Evolutionary conservation across 352 stramenopile species (phyloP).

Genomic region (Globisporangium okanoganense): DNA sequence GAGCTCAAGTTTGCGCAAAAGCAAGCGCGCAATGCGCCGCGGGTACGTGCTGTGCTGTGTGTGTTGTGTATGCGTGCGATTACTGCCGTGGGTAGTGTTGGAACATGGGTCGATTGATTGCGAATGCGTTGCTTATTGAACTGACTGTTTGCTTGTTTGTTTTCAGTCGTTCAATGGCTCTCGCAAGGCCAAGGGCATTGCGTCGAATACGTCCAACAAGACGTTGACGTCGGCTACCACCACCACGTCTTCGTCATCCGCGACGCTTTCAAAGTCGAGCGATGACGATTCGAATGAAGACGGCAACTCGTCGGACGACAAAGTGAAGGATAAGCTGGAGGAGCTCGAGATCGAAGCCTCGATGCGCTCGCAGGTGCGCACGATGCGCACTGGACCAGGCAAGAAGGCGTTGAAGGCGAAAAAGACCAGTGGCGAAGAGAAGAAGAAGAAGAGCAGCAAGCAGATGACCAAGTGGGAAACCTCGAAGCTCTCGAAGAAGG

Average conservation of each 20-base stretch:
- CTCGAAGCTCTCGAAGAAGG: conserved; percentile 83
- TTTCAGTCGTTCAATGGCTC: conserved; percentile 53
- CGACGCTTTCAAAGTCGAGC: conserved; percentile 32
- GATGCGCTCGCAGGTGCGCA: conserved; percentile 35
- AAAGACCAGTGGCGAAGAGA: conserved; percentile 27
- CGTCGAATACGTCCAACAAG: conserved; percentile 45
- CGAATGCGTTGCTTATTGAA: not conserved
- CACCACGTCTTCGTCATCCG: conserved; percentile 26
- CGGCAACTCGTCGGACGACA: conserved; percentile 45
- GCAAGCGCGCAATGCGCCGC: conserved; percentile 48
- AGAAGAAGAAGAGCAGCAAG: conserved; percentile 64
- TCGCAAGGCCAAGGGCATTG: conserved; percentile 57
- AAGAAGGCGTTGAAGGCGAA: conserved; percentile 58
- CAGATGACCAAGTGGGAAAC: conserved; percentile 86
- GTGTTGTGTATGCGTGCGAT: not conserved
- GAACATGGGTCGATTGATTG: not conserved
- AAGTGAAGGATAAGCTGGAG: conserved; percentile 49
- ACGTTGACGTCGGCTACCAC: conserved; percentile 27
- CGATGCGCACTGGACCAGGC: conserved; percentile 65
- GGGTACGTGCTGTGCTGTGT: conserved; percentile 23
- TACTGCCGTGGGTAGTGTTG: not conserved
- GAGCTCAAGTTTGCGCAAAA: conserved; percentile 72
- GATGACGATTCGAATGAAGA: conserved; percentile 62
- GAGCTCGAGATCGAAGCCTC: conserved; percentile 53
- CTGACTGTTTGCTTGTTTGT: not conserved